Evolutionary conservation across 139 green algal genomes (phyloP), one percentile per base, ranked within the genome.

Genomic region (Choricystis sp.): DNA sequence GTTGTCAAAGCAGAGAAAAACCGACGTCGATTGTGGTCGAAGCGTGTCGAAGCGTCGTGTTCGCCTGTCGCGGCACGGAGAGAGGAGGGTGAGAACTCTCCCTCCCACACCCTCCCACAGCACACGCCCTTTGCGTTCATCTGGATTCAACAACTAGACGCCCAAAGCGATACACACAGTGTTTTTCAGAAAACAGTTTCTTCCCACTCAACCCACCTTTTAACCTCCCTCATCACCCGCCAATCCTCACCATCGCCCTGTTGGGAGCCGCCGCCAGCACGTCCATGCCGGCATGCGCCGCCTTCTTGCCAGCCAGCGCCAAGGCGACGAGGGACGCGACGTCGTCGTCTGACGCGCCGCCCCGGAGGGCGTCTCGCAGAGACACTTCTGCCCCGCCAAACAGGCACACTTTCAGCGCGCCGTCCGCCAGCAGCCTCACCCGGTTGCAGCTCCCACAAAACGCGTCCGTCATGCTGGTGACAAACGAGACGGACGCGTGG

Each of bases 161-260:
- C n/a, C n/a, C n/a, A n/a, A n/a, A n/a, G n/a, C n/a, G n/a, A n/a
- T n/a, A n/a, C n/a, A n/a, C n/a, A n/a, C n/a, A n/a, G n/a, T n/a
- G n/a, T n/a, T n/a, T n/a, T n/a, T n/a, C n/a, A 52, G 9, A 52
- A 52, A 52, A 52, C 40, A 52, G 40, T 52, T 52, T 16, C 16
- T 16, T 52, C 40, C 16, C 40, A 9, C 40, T 52, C 40, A 21
- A 16, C 56, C 56, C 4, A 19, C 56, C 56, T 59, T n/a, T n/a
- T n/a, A n/a, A n/a, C n/a, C 31, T 49, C 19, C 28, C 19, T 24
- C 28, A 52, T 86, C 69, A 98, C 0, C 92, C 92, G 19, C 92
- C 92, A 66, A 98, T 97, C 24, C 89, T 86, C 31, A 97, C 90
- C 92, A 98, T 98, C 22, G 89, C 78, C 28, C 93, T 70, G 74